These are phyloP conservation scores for Circinella minor DNA, from an alignment of 371 early-diverging fungal species.

Conservation along the genomic window DNA sequence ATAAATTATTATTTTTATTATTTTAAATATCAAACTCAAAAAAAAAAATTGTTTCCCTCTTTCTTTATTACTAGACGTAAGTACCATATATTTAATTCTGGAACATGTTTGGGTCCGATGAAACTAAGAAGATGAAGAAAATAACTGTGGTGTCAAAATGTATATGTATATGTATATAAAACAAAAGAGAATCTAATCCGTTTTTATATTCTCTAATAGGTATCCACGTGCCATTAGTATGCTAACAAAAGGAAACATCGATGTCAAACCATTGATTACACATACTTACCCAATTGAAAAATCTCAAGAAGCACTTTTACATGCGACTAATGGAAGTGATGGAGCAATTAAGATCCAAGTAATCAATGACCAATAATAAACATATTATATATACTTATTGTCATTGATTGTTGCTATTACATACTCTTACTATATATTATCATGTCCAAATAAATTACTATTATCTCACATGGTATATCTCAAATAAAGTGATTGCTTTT, in stretches of 20 bases:
- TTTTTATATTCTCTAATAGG: slow-evolving; percentile 16
- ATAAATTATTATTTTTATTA: not conserved
- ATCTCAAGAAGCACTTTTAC: slow-evolving; percentile 47
- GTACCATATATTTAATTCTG: not conserved
- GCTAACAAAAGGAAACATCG: slow-evolving; percentile 42
- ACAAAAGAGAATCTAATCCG: not conserved
- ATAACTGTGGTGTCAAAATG: too few species aligned
- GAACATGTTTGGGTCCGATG: not conserved
- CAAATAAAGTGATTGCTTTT: not conserved
- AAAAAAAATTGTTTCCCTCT: too few species aligned
- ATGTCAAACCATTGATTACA: slow-evolving; percentile 52
- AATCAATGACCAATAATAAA: not conserved
- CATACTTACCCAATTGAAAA: slow-evolving; percentile 48
- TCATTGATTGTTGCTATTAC: too few species aligned
- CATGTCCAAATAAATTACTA: too few species aligned
- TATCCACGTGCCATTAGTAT: slow-evolving; percentile 53
- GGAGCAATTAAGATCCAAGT: slow-evolving; percentile 57
- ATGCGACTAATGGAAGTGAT: slow-evolving; percentile 41
- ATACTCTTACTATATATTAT: too few species aligned
- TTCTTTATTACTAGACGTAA: not conserved
- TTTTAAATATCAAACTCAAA: too few species aligned
- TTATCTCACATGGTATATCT: too few species aligned
- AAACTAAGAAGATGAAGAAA: too few species aligned
- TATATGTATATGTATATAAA: too few species aligned
- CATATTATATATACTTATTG: too few species aligned